A percentile compares a stretch with the other conserved stretches of the same genome.
These are phyloP conservation scores for Dendrobium catenatum DNA, from an alignment of 106 monocot genomes.

Conservation along the genomic window DNA sequence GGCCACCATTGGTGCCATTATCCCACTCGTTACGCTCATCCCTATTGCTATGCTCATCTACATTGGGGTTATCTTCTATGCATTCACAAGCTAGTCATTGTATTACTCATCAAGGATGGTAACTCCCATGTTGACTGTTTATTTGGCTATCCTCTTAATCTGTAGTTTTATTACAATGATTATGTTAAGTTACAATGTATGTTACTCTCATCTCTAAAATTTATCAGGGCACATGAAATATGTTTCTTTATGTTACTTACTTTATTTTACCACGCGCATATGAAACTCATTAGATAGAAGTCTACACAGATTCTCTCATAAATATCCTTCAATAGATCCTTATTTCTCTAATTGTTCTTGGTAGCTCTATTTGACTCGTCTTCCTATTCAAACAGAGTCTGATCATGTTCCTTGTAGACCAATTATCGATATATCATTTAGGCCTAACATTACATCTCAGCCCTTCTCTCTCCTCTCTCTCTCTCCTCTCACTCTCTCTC, in stretches of 20 bases:
- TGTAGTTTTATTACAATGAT: not conserved
- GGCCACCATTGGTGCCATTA: slow-evolving; percentile 34
- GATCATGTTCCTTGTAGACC: no score
- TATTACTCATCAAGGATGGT: not conserved
- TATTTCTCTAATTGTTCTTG: no score
- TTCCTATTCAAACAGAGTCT: no score
- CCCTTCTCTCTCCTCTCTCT: no score
- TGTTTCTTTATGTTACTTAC: not conserved
- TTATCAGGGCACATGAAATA: no score
- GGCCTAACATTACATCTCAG: no score
- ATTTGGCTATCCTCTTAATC: not conserved
- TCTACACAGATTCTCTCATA: no score
- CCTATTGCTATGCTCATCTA: slow-evolving; percentile 63
- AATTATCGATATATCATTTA: no score
- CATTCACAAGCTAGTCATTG: slow-evolving; percentile 54
- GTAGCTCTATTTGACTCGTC: no score
- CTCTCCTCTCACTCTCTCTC: no score
- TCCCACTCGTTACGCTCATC: slow-evolving; percentile 52
- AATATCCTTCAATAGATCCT: no score
- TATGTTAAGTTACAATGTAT: not conserved
- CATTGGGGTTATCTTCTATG: slow-evolving; percentile 59
- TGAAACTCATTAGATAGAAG: no score
- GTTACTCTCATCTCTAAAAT: not conserved
- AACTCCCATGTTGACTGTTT: not conserved
- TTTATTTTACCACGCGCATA: not conserved